Base-by-base conservation (phyloP, 768 basidiomycete genomes). In the Russula sp. region DNA sequence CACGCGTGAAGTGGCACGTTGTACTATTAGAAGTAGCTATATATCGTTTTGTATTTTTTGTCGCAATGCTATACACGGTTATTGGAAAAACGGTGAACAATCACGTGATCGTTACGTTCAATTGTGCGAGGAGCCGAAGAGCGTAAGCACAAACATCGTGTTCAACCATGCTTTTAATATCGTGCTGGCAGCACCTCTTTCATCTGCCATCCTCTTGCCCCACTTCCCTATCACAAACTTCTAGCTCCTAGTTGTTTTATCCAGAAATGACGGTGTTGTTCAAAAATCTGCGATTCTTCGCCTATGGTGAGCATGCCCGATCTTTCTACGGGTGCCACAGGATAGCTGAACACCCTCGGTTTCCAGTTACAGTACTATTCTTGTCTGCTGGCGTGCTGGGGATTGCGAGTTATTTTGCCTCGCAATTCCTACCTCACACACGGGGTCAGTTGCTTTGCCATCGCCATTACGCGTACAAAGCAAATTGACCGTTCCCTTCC, bases 361-460 rank as follows among this genome's bases (percentile, higher is more conserved):
- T 25, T 41, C 67, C 67, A 80, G 79, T 74, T 38, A 61, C 67
- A 38, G 70, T 78, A 34, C 70, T 79, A 46, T 60, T 76, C 54
- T 70, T 79, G 60, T 71, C 74, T 18, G 77, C 76, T 14, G 76
- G 79, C 34, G 85, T 89, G 41, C 79, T 92, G 5, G 90, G 90
- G 10, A 70, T 92, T 25, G 76, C 83, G 3, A 83, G 81, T 13
- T 82, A 89, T 72, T 83, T 90, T 66, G 87, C 85, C 1, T 77
- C 60, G 52, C 70, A 85, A 48, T 90, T 91, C 72, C 75, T 90
- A 34, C 87, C 90, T 0, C 72, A 76, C 49, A 71, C 85, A 29
- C 83, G 84, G 69, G 76, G 90, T 90, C 69, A 55, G 83, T 74
- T 11, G 34, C 8, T 39, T 35, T 67, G 16, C 38, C 11, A 36